Base-by-base conservation (phyloP, 805 yeast species). In the Brettanomyces sp. region DNA sequence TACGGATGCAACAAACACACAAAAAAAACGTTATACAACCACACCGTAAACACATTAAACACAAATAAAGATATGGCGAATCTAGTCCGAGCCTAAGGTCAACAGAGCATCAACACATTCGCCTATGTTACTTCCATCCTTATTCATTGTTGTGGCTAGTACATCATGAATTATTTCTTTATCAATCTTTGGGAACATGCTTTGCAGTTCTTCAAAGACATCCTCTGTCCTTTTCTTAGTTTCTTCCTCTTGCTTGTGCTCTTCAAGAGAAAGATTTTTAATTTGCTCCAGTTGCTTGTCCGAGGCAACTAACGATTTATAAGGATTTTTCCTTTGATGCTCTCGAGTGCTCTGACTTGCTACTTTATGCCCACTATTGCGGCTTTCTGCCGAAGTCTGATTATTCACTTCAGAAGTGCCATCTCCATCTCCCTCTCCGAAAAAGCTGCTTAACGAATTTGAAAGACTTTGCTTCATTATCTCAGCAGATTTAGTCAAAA, bases 151-250 rank as follows among this genome's bases (percentile, higher is more conserved):
- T 60, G 81, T 77, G 2, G 66, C 64, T 32, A 88, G 73, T 3
- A 88, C 80, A 57, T 88, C 96, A 46, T 72, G 75, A 43, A 89
- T 71, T 1, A 89, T 66, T 0, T 77, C 85, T 43, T 67, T 65
- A 53, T 87, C 95, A 49, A 88, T 66, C 40, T 68, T 70, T 0
- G 95, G 95, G 61, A 89, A 88, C 79, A 89, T 84, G 42, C 79
- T 79, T 28, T 65, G 64, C 45, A 88, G 67, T 3, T 76, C 74
- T 1, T 63, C 64, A 23, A 73, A 67, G 2, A 79, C 73, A 39
- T 70, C 69, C 18, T 66, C 62, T 36, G 65, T 69, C 49, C 78
- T 80, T 47, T 68, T 60, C 28, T 62, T 65, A 36, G 68, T 68
- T 11, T 69, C 57, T 41, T 67, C 53, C 34, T 57, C 56, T 18